Percentiles rank a stretch among this genome's conserved stretches.
phyloP scores from a whole-genome alignment of 2,329 filamentous ascomycete species.

The Pseudogymnoascus sp. region DNA sequence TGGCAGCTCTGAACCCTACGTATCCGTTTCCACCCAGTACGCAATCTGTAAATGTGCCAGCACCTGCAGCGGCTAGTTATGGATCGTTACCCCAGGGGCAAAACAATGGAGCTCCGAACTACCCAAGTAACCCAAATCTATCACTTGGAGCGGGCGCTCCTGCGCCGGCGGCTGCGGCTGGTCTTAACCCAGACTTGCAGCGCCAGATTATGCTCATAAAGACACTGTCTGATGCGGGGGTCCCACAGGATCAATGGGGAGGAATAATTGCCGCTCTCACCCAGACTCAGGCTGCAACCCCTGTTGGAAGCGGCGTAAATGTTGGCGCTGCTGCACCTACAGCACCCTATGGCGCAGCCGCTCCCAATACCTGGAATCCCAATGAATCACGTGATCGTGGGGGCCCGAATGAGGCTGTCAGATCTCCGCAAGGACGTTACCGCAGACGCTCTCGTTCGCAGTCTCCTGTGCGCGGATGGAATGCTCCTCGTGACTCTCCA shows the following conservation, averaged over 20 bases:
- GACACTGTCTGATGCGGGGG: slow-evolving; percentile 65
- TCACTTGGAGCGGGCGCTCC: slow-evolving; percentile 32
- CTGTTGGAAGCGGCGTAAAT: slow-evolving; percentile 23
- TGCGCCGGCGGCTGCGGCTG: slow-evolving; percentile 31
- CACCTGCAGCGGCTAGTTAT: slow-evolving; percentile 26
- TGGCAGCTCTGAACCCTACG: slow-evolving; percentile 22
- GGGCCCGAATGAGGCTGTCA: slow-evolving; percentile 39
- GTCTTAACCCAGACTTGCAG: slow-evolving; percentile 50
- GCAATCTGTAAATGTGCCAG: slow-evolving; percentile 54
- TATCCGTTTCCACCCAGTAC: slow-evolving; percentile 34
- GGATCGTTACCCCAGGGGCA: slow-evolving; percentile 24
- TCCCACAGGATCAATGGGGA: slow-evolving; percentile 71
- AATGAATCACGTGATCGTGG: slow-evolving; percentile 46
- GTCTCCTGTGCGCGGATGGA: slow-evolving; percentile 70
- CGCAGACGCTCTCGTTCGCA: slow-evolving; percentile 66
- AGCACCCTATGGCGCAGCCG: slow-evolving; percentile 26
- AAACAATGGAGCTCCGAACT: slow-evolving; percentile 34
- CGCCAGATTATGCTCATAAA: slow-evolving; percentile 70
- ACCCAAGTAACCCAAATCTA: slow-evolving; percentile 31
- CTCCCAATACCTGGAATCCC: slow-evolving; percentile 36
- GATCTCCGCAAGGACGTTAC: slow-evolving; percentile 52
- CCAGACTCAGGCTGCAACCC: slow-evolving; percentile 24
- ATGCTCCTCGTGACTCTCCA: slow-evolving; percentile 48
- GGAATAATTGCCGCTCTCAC: slow-evolving; percentile 49
- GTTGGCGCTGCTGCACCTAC: slow-evolving; percentile 29